Evolutionary conservation across 2,329 filamentous ascomycete species (phyloP).

Genomic region (Aspergillus novofumigatus): DNA sequence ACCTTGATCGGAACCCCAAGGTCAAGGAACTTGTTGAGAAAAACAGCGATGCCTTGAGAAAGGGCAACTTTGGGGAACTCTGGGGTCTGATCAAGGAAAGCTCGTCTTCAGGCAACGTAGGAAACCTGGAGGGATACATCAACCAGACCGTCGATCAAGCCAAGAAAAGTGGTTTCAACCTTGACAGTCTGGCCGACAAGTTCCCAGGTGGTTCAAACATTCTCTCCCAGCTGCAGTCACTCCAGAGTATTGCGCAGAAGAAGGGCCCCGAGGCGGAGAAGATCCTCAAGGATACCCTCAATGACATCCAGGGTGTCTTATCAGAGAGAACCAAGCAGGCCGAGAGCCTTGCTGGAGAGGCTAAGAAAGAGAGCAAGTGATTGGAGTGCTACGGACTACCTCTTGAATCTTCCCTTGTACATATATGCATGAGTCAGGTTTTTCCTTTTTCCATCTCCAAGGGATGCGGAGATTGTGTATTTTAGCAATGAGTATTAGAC

Average conservation of each 20-base stretch:
- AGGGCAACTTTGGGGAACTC: conserved; percentile 61
- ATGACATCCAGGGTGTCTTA: conserved; percentile 19
- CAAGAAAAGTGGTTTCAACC: conserved; percentile 49
- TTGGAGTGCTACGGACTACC: not conserved
- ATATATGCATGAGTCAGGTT: not conserved
- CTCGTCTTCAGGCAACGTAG: conserved; percentile 57
- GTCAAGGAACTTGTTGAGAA: conserved; percentile 68
- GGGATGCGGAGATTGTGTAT: too few relatives aligned
- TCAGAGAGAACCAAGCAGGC: conserved; percentile 18
- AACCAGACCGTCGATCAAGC: conserved; percentile 56
- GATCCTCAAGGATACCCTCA: conserved; percentile 65
- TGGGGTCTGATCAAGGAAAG: conserved; percentile 61
- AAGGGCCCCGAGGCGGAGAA: conserved; percentile 64
- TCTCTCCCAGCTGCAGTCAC: conserved; percentile 60
- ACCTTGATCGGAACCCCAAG: conserved; percentile 72
- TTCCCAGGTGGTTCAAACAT: conserved; percentile 63
- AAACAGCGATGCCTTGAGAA: conserved; percentile 64
- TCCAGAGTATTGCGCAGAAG: conserved; percentile 63
- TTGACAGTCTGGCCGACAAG: conserved; percentile 62
- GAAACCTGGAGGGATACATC: conserved; percentile 59
- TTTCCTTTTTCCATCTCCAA: not conserved
- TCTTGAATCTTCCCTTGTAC: not conserved
- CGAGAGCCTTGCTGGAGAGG: conserved; percentile 17
- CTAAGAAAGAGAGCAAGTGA: conserved; percentile 14
- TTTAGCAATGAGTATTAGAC: not conserved